Evolutionary conservation across 768 basidiomycete species (phyloP).

Genomic region (Asterophora parasitica): DNA sequence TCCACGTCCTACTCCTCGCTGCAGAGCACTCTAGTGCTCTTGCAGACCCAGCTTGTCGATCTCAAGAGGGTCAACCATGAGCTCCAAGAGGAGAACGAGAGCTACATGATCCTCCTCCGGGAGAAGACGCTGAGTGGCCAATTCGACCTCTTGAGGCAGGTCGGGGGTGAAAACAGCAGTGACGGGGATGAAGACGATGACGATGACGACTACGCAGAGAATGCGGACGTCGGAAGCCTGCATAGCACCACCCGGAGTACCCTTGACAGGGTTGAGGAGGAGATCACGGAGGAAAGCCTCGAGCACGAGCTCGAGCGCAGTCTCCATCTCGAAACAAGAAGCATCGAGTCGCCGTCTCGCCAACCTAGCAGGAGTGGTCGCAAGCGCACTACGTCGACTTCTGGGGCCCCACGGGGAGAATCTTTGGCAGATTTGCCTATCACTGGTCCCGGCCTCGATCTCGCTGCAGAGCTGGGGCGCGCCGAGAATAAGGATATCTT

Average conservation of each 20-base stretch:
- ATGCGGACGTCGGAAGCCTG: conserved; percentile 49
- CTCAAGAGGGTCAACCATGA: conserved; percentile 84
- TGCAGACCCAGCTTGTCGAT: conserved; percentile 82
- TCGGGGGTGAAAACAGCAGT: conserved; percentile 40
- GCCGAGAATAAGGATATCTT: conserved; percentile 86
- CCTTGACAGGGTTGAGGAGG: conserved; percentile 63
- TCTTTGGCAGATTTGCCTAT: conserved; percentile 83
- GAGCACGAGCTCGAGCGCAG: conserved; percentile 36
- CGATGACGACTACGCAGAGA: conserved; percentile 30
- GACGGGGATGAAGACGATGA: conserved; percentile 36
- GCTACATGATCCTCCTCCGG: conserved; percentile 88
- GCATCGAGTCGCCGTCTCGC: conserved; percentile 34
- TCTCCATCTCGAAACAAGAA: conserved; percentile 30
- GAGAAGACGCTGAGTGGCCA: conserved; percentile 91
- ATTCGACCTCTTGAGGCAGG: conserved; percentile 71
- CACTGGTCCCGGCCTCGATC: conserved; percentile 83
- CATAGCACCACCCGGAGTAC: conserved; percentile 53
- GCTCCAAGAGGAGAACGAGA: conserved; percentile 94
- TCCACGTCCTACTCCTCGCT: conserved; percentile 82
- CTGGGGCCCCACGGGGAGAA: conserved; percentile 62
- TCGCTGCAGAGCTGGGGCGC: conserved; percentile 87
- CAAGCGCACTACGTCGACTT: conserved; percentile 45
- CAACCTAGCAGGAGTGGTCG: conserved; percentile 41
- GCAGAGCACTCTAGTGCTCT: conserved; percentile 77
- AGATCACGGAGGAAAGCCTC: conserved; percentile 38